Percentiles rank a stretch among this genome's conserved stretches.
These are phyloP conservation scores for Schizosaccharomyces osmophilus DNA, from an alignment of 805 yeast genomes.

Conservation along the genomic window DNA sequence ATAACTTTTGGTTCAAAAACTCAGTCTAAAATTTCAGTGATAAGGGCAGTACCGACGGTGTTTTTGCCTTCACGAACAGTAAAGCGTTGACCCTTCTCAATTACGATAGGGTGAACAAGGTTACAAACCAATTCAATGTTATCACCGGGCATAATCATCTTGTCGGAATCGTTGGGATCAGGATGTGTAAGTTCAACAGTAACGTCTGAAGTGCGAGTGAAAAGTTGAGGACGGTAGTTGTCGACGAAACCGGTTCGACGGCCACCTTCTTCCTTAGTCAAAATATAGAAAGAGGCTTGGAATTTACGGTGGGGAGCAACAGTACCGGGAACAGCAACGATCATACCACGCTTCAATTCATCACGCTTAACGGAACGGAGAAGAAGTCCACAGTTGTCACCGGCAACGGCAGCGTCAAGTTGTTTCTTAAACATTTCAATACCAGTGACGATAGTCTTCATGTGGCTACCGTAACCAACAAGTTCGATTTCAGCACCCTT, in stretches of 20 bases:
- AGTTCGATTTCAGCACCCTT: constrained; percentile 97
- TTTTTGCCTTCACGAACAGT: constrained; percentile 98
- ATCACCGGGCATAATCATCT: constrained; percentile 92
- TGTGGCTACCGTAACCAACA: constrained; percentile 72
- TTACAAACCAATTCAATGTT: constrained; percentile 88
- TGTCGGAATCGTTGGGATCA: constrained; percentile 35
- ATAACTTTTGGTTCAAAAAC: neutral
- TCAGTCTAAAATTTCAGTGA: constrained; percentile 61
- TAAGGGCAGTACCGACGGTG: constrained; percentile 96
- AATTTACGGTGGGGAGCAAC: constrained; percentile 82
- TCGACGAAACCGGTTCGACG: constrained; percentile 93
- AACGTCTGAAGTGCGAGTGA: constrained; percentile 86
- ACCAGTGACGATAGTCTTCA: constrained; percentile 91
- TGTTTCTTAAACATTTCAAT: constrained; percentile 99
- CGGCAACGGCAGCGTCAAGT: constrained; percentile 91
- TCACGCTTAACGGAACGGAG: constrained; percentile 97
- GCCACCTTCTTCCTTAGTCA: constrained; percentile 96
- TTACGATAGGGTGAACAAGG: constrained; percentile 70
- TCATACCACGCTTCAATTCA: constrained; percentile 93
- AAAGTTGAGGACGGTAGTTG: constrained; percentile 95
- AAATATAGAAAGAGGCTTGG: constrained; percentile 76
- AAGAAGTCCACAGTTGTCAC: constrained; percentile 95
- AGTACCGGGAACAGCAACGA: constrained; percentile 74
- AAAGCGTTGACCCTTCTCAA: constrained; percentile 94
- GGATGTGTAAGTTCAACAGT: constrained; percentile 16